Conservation (phyloP, 1,284 basidiomycete genomes). For the Marasmius fiardii region DNA sequence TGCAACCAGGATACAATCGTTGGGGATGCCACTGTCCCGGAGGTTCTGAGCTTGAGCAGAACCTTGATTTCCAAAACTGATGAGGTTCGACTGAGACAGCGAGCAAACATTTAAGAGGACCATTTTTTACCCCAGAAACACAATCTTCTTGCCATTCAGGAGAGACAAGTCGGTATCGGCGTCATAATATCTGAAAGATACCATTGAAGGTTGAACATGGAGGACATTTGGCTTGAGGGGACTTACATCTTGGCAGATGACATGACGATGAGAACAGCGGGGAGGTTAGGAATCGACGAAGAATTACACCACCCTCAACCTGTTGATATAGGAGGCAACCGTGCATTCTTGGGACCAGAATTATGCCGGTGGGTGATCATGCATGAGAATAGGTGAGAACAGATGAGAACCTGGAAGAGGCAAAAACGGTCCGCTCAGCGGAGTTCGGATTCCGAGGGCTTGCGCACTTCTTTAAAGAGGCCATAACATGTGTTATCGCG, state of each 20-base stretch:
- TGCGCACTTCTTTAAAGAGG: background rate
- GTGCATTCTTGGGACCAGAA: too few species aligned
- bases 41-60: slow-evolving; percentile 66
- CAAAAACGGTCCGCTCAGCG: too few species aligned
- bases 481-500: background rate
- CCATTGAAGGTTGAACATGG: background rate
- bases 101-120: background rate
- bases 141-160: slow-evolving; percentile 49
- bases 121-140: slow-evolving; percentile 54
- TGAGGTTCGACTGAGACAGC: background rate
- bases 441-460: too few species aligned
- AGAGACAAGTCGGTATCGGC: slow-evolving; percentile 50
- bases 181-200: slow-evolving; percentile 51
- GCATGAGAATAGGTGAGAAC: too few species aligned
- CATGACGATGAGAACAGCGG: background rate
- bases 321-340: background rate
- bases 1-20: slow-evolving; percentile 56
- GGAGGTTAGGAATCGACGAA: background rate
- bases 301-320: background rate
- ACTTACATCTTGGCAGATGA: slow-evolving; percentile 11
- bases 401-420: too few species aligned
- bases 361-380: too few species aligned
- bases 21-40: slow-evolving; percentile 60
- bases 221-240: background rate
- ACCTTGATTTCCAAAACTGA: slow-evolving; percentile 64